Percentiles rank a stretch among this genome's conserved stretches.
Evolutionary conservation across 768 basidiomycete genomes (phyloP).

Genomic region (Leccinum barrowsii): DNA sequence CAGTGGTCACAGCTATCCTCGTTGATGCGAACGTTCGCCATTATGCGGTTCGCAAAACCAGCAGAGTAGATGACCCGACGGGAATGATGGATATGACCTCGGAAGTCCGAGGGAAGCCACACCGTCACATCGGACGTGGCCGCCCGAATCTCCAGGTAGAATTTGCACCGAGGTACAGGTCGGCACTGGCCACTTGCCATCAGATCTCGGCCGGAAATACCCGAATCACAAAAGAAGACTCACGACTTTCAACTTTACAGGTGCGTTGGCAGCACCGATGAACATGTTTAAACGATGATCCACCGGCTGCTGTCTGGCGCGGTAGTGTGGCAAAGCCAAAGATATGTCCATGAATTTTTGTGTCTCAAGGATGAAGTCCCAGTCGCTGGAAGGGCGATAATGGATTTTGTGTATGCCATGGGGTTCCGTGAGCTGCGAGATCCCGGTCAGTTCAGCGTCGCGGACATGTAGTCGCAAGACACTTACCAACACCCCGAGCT

Average conservation of each 20-base stretch:
- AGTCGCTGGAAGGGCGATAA: slow-evolving; percentile 55
- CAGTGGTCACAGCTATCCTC: slow-evolving; percentile 32
- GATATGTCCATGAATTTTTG: slow-evolving; percentile 57
- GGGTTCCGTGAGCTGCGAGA: slow-evolving; percentile 28
- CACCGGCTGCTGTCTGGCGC: slow-evolving; percentile 68
- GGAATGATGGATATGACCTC: slow-evolving; percentile 57
- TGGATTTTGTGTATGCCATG: slow-evolving; percentile 60
- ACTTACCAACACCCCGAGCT: slow-evolving; percentile 14
- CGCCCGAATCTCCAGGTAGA: slow-evolving; percentile 63
- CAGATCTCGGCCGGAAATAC: background rate
- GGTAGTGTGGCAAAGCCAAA: slow-evolving; percentile 73
- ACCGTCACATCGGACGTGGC: slow-evolving; percentile 68
- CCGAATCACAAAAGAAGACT: slow-evolving; percentile 30
- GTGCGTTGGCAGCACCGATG: slow-evolving; percentile 46
- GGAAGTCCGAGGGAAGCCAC: slow-evolving; percentile 79
- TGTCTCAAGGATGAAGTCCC: slow-evolving; percentile 64
- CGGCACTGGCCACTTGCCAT: slow-evolving; percentile 46
- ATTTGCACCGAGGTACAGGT: slow-evolving; percentile 47
- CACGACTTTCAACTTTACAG: slow-evolving; percentile 72
- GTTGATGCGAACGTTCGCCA: slow-evolving; percentile 50
- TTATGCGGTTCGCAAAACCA: slow-evolving; percentile 69
- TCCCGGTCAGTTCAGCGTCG: slow-evolving; percentile 1
- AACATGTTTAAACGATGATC: slow-evolving; percentile 73
- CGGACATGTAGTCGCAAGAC: background rate
- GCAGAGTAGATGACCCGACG: slow-evolving; percentile 59